phyloP scores from a whole-genome alignment of 2,329 filamentous ascomycete species.

The Colletotrichum lupini region DNA sequence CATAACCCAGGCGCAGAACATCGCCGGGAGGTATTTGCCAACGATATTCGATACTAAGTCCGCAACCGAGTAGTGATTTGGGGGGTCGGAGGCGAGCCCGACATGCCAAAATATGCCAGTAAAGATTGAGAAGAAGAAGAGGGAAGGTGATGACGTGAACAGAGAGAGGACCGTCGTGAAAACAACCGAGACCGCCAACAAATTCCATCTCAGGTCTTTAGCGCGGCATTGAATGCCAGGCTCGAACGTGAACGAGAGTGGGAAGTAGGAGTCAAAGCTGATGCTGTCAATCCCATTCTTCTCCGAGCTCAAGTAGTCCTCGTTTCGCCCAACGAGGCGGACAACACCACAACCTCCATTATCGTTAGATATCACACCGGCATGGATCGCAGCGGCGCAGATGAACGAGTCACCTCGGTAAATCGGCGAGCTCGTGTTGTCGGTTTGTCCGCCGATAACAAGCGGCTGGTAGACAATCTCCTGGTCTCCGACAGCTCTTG shows the following conservation, averaged over 20 bases:
- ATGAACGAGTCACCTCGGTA: constrained; percentile 94
- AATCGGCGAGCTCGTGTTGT: constrained; percentile 58
- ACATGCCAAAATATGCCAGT: constrained; percentile 89
- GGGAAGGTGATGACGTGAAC: constrained; percentile 79
- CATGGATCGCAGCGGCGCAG: constrained; percentile 85
- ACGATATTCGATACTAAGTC: constrained; percentile 81
- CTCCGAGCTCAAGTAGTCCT: constrained; percentile 71
- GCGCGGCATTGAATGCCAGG: constrained; percentile 73
- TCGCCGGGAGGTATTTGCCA: constrained; percentile 86
- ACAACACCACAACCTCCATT: constrained; percentile 87
- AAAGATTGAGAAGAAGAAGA: constrained; percentile 90
- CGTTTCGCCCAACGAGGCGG: constrained; percentile 75
- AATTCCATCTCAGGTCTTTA: constrained; percentile 83
- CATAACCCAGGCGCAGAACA: constrained; percentile 88
- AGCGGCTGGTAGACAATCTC: constrained; percentile 72
- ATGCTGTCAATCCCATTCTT: constrained; percentile 82
- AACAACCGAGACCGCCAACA: constrained; percentile 82
- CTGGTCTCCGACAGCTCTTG: constrained; percentile 78
- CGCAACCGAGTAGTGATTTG: constrained; percentile 73
- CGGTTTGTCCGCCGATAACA: constrained; percentile 74
- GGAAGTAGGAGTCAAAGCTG: constrained; percentile 88
- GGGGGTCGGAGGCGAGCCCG: constrained; percentile 89
- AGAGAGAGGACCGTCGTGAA: constrained; percentile 84
- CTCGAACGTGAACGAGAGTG: constrained; percentile 84
- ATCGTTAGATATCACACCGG: constrained; percentile 78